phyloP scores from a whole-genome alignment of 352 stramenopile genomes.

The Thraustotheca clavata region DNA sequence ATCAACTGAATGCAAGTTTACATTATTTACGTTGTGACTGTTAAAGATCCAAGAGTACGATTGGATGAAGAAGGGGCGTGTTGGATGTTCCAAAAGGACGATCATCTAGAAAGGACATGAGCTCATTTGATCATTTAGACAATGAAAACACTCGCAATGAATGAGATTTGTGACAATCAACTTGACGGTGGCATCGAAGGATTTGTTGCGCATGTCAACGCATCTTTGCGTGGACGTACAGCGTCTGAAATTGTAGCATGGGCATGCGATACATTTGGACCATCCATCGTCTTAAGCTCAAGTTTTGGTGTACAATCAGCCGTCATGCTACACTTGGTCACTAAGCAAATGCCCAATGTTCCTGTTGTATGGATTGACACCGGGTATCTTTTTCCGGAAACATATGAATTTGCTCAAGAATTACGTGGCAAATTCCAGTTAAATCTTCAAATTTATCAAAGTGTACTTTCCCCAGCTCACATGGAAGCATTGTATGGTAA shows the following conservation, averaged over 20 bases:
- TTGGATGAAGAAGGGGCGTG: not conserved
- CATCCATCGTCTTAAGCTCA: constrained; percentile 56
- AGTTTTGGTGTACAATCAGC: constrained; percentile 83
- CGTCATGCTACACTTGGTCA: constrained; percentile 74
- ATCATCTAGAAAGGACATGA: too few relatives aligned
- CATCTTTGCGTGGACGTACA: constrained; percentile 39
- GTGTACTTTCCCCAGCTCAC: constrained; percentile 53
- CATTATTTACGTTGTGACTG: not conserved
- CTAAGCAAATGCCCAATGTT: constrained; percentile 38
- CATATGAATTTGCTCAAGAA: constrained; percentile 69
- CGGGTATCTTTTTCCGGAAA: constrained; percentile 73
- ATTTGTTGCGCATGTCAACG: constrained; percentile 58
- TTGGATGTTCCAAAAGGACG: not conserved
- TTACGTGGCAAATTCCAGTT: constrained; percentile 54
- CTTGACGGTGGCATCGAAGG: constrained; percentile 31
- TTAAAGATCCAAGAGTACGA: not conserved
- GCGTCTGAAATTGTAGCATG: constrained; percentile 61
- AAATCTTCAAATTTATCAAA: constrained; percentile 72
- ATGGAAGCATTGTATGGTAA: constrained; percentile 85
- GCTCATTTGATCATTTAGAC: not conserved
- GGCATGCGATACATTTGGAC: constrained; percentile 61
- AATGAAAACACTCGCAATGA: too few relatives aligned
- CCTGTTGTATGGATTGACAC: constrained; percentile 81
- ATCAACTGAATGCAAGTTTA: not conserved
- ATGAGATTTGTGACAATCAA: not conserved